phyloP scores from a whole-genome alignment of 2,329 filamentous ascomycete genomes.

The Arachnomyces sp. region DNA sequence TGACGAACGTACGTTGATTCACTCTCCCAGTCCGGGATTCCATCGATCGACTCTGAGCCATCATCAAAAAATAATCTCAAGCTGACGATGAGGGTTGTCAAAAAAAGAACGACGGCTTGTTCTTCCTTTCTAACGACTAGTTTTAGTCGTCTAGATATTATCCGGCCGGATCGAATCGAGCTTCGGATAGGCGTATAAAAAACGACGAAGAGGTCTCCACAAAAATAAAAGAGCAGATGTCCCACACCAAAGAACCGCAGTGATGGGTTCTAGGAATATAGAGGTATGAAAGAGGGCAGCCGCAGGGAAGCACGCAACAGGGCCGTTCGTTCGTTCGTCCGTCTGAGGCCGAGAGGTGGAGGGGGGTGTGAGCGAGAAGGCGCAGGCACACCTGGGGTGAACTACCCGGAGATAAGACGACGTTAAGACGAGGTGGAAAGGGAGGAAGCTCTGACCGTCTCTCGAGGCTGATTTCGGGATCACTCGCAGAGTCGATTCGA shows the following conservation, averaged over 20 bases:
- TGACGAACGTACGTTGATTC: constrained; percentile 42
- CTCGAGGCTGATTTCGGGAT: no score
- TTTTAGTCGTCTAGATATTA: no score
- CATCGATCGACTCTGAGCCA: constrained; percentile 39
- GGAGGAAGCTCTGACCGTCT: neutral
- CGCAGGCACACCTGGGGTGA: constrained; percentile 1
- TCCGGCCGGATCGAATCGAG: no score
- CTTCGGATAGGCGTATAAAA: constrained; percentile 8
- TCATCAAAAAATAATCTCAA: constrained; percentile 15
- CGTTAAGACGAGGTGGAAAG: neutral
- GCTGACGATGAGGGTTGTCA: constrained; percentile 5
- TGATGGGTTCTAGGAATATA: constrained; percentile 10
- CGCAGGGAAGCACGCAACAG: neutral
- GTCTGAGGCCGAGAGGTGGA: no score
- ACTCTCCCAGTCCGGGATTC: constrained; percentile 41
- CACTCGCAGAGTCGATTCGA: constrained; percentile 3
- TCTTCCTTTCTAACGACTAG: no score
- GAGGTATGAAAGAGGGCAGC: constrained; percentile 5
- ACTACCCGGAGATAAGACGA: neutral
- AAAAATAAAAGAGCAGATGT: neutral
- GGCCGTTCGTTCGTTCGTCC: constrained; percentile 4
- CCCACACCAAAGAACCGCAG: constrained; percentile 5
- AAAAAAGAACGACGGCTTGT: neutral
- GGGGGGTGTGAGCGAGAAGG: constrained; percentile 4
- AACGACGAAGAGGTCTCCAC: constrained; percentile 1